These are phyloP conservation scores for Gloeostereum incarnatum DNA, from an alignment of 768 basidiomycete genomes.

Conservation along the genomic window DNA sequence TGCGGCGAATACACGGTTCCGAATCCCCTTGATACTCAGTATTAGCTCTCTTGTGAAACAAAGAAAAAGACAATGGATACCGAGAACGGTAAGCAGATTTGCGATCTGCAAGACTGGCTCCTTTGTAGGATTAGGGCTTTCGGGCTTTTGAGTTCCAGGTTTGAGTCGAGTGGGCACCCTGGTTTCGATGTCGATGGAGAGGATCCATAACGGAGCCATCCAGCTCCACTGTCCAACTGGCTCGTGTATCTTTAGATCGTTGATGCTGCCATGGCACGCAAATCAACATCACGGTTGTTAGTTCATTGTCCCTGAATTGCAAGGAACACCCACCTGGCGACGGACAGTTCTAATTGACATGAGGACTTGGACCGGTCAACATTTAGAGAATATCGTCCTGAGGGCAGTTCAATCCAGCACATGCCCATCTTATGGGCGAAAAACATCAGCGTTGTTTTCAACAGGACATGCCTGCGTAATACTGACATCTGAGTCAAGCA, in stretches of 20 bases:
- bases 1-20: conserved; percentile 91
- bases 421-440: too few relatives aligned
- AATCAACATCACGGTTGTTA: conserved; percentile 61
- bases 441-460: too few relatives aligned
- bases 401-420: conserved; percentile 96
- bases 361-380: conserved; percentile 43
- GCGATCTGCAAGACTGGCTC: conserved; percentile 99
- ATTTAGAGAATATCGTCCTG: conserved; percentile 69
- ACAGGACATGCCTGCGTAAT: too few relatives aligned
- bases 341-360: conserved; percentile 86
- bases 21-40: conserved; percentile 58
- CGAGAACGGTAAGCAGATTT: conserved; percentile 97
- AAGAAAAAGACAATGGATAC: conserved; percentile 26
- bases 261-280: too few relatives aligned
- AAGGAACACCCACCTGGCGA: conserved; percentile 4
- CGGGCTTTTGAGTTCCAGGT: conserved; percentile 95
- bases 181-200: conserved; percentile 99
- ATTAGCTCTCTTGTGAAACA: conserved; percentile 4
- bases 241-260: conserved; percentile 80
- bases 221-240: conserved; percentile 90
- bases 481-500: too few relatives aligned
- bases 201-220: conserved; percentile 85
- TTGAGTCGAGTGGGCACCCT: too few relatives aligned
- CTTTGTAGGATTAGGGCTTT: conserved; percentile 83
- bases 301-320: conserved; percentile 3